These are phyloP conservation scores for Phaeoacremonium minimum DNA, from an alignment of 2,329 filamentous ascomycete species.

Conservation along the genomic window DNA sequence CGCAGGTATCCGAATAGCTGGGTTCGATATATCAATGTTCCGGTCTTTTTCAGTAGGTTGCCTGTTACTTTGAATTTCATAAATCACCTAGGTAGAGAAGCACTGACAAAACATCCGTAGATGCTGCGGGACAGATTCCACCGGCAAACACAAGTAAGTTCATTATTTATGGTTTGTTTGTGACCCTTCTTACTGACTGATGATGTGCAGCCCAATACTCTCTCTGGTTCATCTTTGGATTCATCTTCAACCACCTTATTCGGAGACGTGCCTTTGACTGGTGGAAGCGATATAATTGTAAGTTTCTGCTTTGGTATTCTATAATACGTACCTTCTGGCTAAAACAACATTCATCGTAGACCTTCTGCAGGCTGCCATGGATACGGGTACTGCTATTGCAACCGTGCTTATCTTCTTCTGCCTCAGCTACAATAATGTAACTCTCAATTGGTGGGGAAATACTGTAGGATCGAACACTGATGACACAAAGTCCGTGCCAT, in stretches of 20 bases:
- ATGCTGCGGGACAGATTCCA: constrained; percentile 24
- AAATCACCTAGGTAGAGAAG: too few species aligned
- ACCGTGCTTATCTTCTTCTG: constrained; percentile 26
- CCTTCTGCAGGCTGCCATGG: constrained; percentile 23
- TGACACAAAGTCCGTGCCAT: constrained; percentile 26
- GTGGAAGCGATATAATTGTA: constrained; percentile 26
- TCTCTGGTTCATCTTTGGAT: constrained; percentile 25
- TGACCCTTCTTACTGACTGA: too few species aligned
- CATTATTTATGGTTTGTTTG: too few species aligned
- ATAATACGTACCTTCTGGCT: not conserved
- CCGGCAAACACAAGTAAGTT: constrained; percentile 22
- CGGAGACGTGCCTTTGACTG: constrained; percentile 22
- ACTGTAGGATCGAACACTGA: constrained; percentile 25
- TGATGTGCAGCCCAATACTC: constrained; percentile 15
- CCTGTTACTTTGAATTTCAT: too few species aligned
- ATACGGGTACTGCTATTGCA: constrained; percentile 24
- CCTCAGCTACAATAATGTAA: constrained; percentile 21
- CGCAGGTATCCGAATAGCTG: constrained; percentile 22
- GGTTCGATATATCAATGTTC: constrained; percentile 24
- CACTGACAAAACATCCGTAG: too few species aligned
- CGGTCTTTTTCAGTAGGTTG: constrained; percentile 27
- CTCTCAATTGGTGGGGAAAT: constrained; percentile 27
- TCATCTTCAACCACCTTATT: constrained; percentile 23
- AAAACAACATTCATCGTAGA: not conserved
- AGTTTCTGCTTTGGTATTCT: not conserved